These are phyloP conservation scores for Paradendryphiella salina DNA, from an alignment of 2,329 filamentous ascomycete species.

Conservation along the genomic window DNA sequence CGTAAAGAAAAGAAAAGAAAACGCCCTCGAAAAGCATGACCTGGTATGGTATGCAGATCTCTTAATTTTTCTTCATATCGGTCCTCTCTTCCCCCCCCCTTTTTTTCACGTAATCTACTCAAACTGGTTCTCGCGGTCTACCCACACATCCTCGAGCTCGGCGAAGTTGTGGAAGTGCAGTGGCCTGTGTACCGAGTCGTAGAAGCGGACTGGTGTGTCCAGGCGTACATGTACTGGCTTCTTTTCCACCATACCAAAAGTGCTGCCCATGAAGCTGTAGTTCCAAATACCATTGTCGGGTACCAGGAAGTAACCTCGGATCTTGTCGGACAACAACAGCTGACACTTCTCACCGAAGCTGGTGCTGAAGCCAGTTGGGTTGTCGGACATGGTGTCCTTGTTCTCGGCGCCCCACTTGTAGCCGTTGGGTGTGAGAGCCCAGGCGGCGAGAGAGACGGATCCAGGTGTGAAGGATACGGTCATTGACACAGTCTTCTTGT, in stretches of 20 bases:
- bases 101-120: slow-evolving; percentile 50
- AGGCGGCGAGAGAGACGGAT: slow-evolving; percentile 90
- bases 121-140: slow-evolving; percentile 91
- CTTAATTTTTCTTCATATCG: neutral
- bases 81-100: neutral
- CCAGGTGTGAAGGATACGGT: slow-evolving; percentile 96
- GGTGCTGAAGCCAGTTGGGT: slow-evolving; percentile 90
- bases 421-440: slow-evolving; percentile 86
- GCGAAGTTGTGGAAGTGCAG: slow-evolving; percentile 97
- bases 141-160: slow-evolving; percentile 95
- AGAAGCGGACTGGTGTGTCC: slow-evolving; percentile 85
- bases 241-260: slow-evolving; percentile 87
- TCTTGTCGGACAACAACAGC: slow-evolving; percentile 87
- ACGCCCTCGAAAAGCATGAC: slow-evolving; percentile 1
- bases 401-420: slow-evolving; percentile 98
- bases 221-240: slow-evolving; percentile 88
- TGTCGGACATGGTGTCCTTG: slow-evolving; percentile 87
- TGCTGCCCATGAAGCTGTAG: slow-evolving; percentile 95
- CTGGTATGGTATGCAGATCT: neutral
- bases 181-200: slow-evolving; percentile 87
- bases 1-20: slow-evolving; percentile 4
- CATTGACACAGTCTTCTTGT: slow-evolving; percentile 91
- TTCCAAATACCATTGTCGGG: slow-evolving; percentile 92
- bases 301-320: slow-evolving; percentile 93
- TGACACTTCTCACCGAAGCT: slow-evolving; percentile 95